Conservation (phyloP, 495 filamentous ascomycete genomes). For the Aspergillus hancockii region DNA sequence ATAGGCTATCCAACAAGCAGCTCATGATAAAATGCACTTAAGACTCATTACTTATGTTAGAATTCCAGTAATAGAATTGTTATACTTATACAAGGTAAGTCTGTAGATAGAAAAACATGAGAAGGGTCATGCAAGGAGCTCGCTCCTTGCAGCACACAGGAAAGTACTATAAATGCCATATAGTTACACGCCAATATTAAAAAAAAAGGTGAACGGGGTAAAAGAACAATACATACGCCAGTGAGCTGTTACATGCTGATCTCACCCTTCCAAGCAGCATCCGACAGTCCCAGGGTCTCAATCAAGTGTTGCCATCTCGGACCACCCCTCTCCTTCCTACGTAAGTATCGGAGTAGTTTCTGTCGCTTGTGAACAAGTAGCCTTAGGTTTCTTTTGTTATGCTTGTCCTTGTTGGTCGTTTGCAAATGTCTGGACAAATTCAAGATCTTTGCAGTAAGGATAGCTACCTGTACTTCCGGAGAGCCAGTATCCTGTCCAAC, state of each 20-base stretch:
- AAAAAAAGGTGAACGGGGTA: constrained; percentile 12
- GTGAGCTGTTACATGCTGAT: constrained; percentile 63
- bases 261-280: constrained; percentile 83
- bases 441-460: constrained; percentile 91
- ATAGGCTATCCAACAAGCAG: too few relatives aligned
- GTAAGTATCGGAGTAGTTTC: constrained; percentile 81
- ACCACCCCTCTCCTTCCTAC: constrained; percentile 86
- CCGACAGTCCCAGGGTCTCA: constrained; percentile 77
- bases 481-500: constrained; percentile 89
- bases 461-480: constrained; percentile 95
- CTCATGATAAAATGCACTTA: not conserved
- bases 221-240: constrained; percentile 16
- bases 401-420: constrained; percentile 68
- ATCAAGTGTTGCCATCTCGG: constrained; percentile 84
- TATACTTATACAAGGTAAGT: constrained; percentile 18
- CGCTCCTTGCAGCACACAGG: constrained; percentile 6
- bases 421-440: constrained; percentile 66
- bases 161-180: constrained; percentile 15
- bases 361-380: constrained; percentile 86
- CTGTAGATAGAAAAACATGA: constrained; percentile 2
- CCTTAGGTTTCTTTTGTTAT: constrained; percentile 88
- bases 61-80: not conserved
- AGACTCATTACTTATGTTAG: not conserved
- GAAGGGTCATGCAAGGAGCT: not conserved
- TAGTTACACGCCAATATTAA: constrained; percentile 22